Evolutionary conservation across 1,284 basidiomycete genomes (phyloP), one percentile per base, ranked within the genome.

Genomic region (Sphagnurus paluster): DNA sequence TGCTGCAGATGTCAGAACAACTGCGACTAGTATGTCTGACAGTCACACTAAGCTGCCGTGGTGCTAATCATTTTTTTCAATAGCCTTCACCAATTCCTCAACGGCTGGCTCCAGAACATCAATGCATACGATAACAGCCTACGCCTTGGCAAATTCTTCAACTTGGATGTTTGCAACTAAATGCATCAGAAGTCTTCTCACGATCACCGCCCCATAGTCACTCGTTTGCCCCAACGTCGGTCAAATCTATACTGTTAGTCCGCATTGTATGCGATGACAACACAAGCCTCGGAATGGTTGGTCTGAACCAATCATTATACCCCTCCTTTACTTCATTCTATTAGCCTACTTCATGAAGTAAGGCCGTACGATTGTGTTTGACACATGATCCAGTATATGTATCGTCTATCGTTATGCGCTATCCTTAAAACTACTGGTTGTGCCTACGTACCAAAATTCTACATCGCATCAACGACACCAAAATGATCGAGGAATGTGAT

Each of bases 1-100:
- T 84, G 84, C 69, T 93, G 90, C 70, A 66, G 59, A 20, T 86
- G 84, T 66, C 88, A 92, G 71, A 84, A 87, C 57, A 90, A 88
- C 63, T 68, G 84, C 21, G 87, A 89, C 65, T 89, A 89, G 85
- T 86, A 59, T 53, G 84, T 30, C 13, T 10, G 14, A 7, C 10
- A 23, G 16, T n/a, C 16, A 14, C 13, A 8, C 10, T 26, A 16
- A 13, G 5, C 35, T 42, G 13, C 29, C n/a, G 36, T 14, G 41
- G 25, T 39, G 39, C 28, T 21, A 17, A 25, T 14, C 21, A 23
- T 14, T 26, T n/a, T 8, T 19, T 43, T 24, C 17, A 3, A 14
- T 59, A 93, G 91, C 67, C 62, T 91, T 16, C 76, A 82, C 49
- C 87, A 92, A 65, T 78, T 82, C 58, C 61, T 88, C 57, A 93